Percentiles rank a stretch among this genome's conserved stretches.
phyloP scores from a whole-genome alignment of 1,284 basidiomycete species.

The Trametes sp. region DNA sequence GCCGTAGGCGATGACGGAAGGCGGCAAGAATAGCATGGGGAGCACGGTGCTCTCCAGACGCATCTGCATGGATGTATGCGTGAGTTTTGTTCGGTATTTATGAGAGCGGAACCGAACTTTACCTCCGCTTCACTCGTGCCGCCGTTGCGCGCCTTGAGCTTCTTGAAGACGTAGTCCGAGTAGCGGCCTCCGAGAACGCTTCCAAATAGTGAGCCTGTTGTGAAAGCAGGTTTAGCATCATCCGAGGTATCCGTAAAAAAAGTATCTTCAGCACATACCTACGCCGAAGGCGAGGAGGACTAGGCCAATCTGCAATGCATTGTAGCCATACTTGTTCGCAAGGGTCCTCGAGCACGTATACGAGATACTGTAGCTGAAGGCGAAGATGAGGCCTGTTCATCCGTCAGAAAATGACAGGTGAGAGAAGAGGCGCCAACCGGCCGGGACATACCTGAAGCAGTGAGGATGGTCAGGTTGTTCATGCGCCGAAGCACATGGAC shows the following conservation, averaged over 20 bases:
- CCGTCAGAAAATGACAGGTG: neutral
- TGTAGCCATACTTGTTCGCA: conserved; percentile 68
- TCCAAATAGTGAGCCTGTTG: conserved; percentile 68
- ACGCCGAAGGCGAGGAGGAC: conserved; percentile 79
- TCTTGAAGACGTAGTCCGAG: conserved; percentile 71
- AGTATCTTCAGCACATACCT: conserved; percentile 49
- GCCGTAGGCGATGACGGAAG: conserved; percentile 72
- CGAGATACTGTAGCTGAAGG: conserved; percentile 70
- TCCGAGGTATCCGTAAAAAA: neutral
- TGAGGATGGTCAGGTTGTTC: conserved; percentile 74
- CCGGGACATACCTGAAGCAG: conserved; percentile 67
- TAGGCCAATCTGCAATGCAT: conserved; percentile 76
- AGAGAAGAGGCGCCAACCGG: neutral
- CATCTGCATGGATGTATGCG: conserved; percentile 57
- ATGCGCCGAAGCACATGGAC: conserved; percentile 61
- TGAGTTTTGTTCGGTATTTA: neutral
- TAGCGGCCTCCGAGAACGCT: conserved; percentile 80
- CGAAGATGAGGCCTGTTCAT: conserved; percentile 70
- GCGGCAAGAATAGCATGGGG: conserved; percentile 63
- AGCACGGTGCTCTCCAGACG: conserved; percentile 69
- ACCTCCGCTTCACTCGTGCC: conserved; percentile 76
- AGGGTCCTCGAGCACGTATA: conserved; percentile 82
- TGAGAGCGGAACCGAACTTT: conserved; percentile 11
- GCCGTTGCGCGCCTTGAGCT: conserved; percentile 64
- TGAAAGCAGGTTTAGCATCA: neutral